Conservation (phyloP, 495 filamentous ascomycete genomes). For the Talaromyces thailandensis region DNA sequence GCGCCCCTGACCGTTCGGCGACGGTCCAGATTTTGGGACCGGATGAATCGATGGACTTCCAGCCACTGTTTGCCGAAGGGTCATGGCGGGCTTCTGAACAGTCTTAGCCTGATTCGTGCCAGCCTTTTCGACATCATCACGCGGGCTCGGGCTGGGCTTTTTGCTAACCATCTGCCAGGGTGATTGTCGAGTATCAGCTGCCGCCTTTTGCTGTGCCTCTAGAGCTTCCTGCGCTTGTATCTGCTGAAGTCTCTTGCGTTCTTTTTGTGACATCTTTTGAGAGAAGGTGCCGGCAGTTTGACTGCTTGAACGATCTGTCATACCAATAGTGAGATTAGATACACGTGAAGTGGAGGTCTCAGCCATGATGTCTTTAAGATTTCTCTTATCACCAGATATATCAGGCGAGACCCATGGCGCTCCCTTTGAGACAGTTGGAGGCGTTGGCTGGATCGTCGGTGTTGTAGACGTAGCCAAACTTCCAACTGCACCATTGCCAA, state of each 20-base stretch:
- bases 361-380: conserved; percentile 76
- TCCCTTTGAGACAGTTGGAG: neutral
- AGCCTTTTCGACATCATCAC: conserved; percentile 14
- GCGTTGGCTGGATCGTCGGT: neutral
- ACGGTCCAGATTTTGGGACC: conserved; percentile 17
- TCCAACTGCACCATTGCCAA: conserved; percentile 3
- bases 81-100: conserved; percentile 43
- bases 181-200: conserved; percentile 37
- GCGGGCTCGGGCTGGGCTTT: conserved; percentile 11
- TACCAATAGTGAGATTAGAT: conserved; percentile 66
- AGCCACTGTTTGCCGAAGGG: conserved; percentile 54
- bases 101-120: conserved; percentile 17
- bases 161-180: conserved; percentile 61
- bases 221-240: conserved; percentile 50
- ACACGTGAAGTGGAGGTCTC: conserved; percentile 54
- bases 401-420: conserved; percentile 54
- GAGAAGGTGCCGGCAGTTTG: conserved; percentile 24
- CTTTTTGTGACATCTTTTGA: conserved; percentile 75
- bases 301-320: conserved; percentile 37
- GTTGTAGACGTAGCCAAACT: neutral
- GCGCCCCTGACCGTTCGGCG: conserved; percentile 12
- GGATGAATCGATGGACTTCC: conserved; percentile 32
- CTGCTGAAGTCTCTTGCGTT: conserved; percentile 75
- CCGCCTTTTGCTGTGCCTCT: conserved; percentile 35
- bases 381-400: conserved; percentile 53